Percentiles rank a stretch among this genome's conserved stretches.
Evolutionary conservation across 2,329 filamentous ascomycete genomes (phyloP).

Genomic region (Venturia asperata): DNA sequence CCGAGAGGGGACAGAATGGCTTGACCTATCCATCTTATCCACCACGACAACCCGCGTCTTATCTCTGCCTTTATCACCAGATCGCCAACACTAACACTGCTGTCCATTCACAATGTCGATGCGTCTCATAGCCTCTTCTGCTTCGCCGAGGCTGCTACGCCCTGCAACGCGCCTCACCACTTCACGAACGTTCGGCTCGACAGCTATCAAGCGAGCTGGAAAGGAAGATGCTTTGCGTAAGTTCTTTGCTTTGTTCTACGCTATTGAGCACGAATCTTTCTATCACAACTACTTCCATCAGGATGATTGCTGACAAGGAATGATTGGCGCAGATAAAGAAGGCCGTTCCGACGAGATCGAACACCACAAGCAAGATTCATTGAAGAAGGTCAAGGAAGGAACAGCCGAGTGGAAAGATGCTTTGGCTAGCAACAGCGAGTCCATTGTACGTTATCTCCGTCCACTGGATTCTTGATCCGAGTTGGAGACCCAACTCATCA

Average conservation of each 20-base stretch:
- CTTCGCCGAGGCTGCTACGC: conserved; percentile 28
- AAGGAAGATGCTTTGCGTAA: conserved; percentile 42
- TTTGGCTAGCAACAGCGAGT: conserved; percentile 72
- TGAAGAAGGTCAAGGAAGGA: conserved; percentile 48
- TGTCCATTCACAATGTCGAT: conserved; percentile 8
- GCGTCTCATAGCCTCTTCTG: conserved; percentile 28
- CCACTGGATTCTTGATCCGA: background rate
- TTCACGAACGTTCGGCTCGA: conserved; percentile 35
- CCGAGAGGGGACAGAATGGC: background rate
- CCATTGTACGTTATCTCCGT: conserved; percentile 49
- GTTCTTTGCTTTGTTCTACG: conserved; percentile 21
- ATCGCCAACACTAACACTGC: background rate
- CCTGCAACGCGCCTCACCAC: conserved; percentile 26
- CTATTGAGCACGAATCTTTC: no score
- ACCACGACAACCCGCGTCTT: background rate
- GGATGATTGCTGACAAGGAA: background rate
- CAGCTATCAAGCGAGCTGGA: conserved; percentile 31
- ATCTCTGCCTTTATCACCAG: background rate
- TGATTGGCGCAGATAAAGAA: conserved; percentile 35
- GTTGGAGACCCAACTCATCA: background rate
- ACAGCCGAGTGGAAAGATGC: conserved; percentile 69
- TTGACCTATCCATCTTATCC: background rate
- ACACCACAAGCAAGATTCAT: conserved; percentile 55
- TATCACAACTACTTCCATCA: background rate
- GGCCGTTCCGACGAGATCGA: conserved; percentile 40